These are phyloP conservation scores for Aspergillus intermedius DNA, from an alignment of 2,329 filamentous ascomycete genomes.

Conservation along the genomic window DNA sequence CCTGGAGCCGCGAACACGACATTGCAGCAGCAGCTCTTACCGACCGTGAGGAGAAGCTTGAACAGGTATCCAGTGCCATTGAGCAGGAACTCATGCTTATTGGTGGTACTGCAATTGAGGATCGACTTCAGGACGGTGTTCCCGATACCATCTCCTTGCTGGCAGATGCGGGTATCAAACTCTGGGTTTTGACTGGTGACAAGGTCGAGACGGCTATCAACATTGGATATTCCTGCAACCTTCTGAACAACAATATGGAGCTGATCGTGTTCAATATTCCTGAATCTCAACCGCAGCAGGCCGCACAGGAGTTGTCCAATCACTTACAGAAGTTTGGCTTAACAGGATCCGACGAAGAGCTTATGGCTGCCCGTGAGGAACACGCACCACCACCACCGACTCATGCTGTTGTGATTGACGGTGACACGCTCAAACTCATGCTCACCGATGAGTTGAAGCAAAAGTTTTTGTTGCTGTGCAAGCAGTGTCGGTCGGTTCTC, in stretches of 20 bases:
- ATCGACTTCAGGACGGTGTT: slow-evolving; percentile 91
- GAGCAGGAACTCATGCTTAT: slow-evolving; percentile 83
- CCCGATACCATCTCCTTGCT: slow-evolving; percentile 91
- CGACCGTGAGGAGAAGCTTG: slow-evolving; percentile 86
- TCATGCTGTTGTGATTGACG: slow-evolving; percentile 90
- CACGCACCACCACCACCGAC: slow-evolving; percentile 82
- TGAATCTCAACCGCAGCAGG: slow-evolving; percentile 60
- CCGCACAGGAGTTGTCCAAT: slow-evolving; percentile 67
- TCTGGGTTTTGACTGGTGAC: slow-evolving; percentile 97
- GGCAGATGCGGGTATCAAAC: slow-evolving; percentile 89
- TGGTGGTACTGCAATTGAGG: slow-evolving; percentile 94
- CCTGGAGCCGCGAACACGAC: slow-evolving; percentile 83
- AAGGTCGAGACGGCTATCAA: slow-evolving; percentile 99
- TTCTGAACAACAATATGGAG: slow-evolving; percentile 97
- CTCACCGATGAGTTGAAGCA: slow-evolving; percentile 76
- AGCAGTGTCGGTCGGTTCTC: slow-evolving; percentile 91
- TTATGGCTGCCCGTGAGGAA: slow-evolving; percentile 68
- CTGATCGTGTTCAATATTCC: slow-evolving; percentile 81
- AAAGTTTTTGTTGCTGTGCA: slow-evolving; percentile 91
- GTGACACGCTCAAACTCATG: slow-evolving; percentile 84
- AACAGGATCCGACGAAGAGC: slow-evolving; percentile 77
- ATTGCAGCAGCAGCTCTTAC: slow-evolving; percentile 75
- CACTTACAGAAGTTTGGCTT: slow-evolving; percentile 67
- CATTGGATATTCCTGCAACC: slow-evolving; percentile 97
- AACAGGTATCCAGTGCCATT: slow-evolving; percentile 80